Base-by-base conservation (phyloP, 1,139 yeast species). In the Saccharomycopsis phalli region DNA sequence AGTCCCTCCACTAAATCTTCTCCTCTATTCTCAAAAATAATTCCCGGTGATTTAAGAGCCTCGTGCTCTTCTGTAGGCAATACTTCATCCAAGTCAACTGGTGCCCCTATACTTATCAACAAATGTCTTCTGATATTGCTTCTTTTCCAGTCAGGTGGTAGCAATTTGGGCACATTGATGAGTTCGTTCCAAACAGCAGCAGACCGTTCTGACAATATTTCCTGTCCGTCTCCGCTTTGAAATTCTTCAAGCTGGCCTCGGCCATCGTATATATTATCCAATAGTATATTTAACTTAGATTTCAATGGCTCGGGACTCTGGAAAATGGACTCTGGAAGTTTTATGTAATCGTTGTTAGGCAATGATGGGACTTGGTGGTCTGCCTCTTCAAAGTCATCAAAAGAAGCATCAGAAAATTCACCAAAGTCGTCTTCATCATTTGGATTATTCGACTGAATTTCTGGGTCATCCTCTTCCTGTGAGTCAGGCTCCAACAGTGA, bases 301-400 rank as follows among this genome's bases (percentile, higher is more conserved):
- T 10, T 22, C 25, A 22, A 22, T 22, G 6, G 6, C 6, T 22
- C 25, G 6, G 25, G 25, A 22, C 25, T 22, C 25, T 22, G 8
- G 25, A 22, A 22, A 10, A 6, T 10, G 25, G n/a, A n/a, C n/a
- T n/a, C n/a, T n/a, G n/a, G n/a, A n/a, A n/a, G n/a, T n/a, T n/a
- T n/a, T n/a, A n/a, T n/a, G n/a, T n/a, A n/a, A n/a, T n/a, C n/a
- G n/a, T n/a, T n/a, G n/a, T n/a, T n/a, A n/a, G n/a, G n/a, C n/a
- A n/a, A n/a, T n/a, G n/a, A n/a, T n/a, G n/a, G n/a, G n/a, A n/a
- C n/a, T n/a, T n/a, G n/a, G n/a, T n/a, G n/a, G n/a, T n/a, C n/a
- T n/a, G n/a, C n/a, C n/a, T n/a, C n/a, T 32, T 45, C 40, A 21
- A 45, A 42, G 16, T 45, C 48, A 31, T 42, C 48, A 34, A 45